Evolutionary conservation across 1,284 basidiomycete species (phyloP).

Genomic region (Malassezia caprae): DNA sequence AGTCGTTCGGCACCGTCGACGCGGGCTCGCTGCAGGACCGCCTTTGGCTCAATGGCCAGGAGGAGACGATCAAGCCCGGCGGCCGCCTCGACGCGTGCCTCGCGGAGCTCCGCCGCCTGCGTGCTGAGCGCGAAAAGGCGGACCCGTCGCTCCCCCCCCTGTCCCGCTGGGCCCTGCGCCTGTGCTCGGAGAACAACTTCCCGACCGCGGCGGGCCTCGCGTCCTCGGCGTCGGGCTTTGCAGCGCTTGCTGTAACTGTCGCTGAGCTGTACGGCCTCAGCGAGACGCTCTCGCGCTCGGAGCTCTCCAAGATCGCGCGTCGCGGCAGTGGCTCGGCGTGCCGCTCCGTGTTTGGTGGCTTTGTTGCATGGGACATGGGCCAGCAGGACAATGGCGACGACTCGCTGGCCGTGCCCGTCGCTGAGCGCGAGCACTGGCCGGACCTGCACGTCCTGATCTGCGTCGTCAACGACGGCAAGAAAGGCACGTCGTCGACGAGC

Average conservation of each 20-base stretch:
- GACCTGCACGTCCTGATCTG: conserved; percentile 94
- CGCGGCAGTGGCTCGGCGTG: conserved; percentile 97
- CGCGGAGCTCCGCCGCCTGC: conserved; percentile 68
- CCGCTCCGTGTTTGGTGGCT: conserved; percentile 91
- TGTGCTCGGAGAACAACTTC: conserved; percentile 96
- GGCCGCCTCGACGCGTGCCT: conserved; percentile 79
- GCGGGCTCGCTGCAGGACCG: conserved; percentile 54
- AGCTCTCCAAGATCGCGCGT: conserved; percentile 83
- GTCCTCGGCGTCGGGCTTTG: conserved; percentile 92
- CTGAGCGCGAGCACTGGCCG: conserved; percentile 55
- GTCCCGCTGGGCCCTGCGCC: conserved; percentile 52
- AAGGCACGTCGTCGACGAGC: conserved; percentile 83
- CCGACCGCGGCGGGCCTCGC: conserved; percentile 96
- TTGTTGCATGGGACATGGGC: conserved; percentile 90
- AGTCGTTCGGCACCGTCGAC: conserved; percentile 56
- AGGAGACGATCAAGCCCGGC: conserved; percentile 73
- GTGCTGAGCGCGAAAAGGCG: conserved; percentile 60
- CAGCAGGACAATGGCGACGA: conserved; percentile 63
- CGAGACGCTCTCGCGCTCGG: conserved; percentile 53
- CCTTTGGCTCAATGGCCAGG: conserved; percentile 87
- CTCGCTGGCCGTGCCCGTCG: conserved; percentile 78
- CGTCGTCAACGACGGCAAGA: conserved; percentile 91
- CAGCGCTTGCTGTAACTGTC: conserved; percentile 82
- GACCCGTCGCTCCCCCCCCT: conserved; percentile 38
- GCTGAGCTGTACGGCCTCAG: conserved; percentile 75